phyloP scores from a whole-genome alignment of 495 filamentous ascomycete genomes.

The Extremus antarcticus region DNA sequence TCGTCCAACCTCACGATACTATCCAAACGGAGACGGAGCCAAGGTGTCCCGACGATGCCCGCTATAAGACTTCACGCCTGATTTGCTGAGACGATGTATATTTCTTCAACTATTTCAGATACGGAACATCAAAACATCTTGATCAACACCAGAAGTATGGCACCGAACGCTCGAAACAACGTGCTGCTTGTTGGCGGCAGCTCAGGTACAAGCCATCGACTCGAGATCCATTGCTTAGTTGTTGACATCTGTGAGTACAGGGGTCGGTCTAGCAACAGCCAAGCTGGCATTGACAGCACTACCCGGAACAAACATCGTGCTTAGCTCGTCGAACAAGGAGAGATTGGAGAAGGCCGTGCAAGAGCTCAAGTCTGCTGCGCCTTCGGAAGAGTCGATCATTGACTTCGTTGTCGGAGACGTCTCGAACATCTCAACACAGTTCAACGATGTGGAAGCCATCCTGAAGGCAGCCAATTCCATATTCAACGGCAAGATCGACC shows the following conservation, averaged over 20 bases:
- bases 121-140: no score
- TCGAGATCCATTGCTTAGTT: not conserved
- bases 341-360: not conserved
- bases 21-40: no score
- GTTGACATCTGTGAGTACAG: not conserved
- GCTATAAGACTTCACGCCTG: no score
- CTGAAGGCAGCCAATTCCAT: not conserved
- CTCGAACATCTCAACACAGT: not conserved
- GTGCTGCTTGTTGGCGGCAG: not conserved
- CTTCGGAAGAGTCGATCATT: not conserved
- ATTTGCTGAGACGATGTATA: no score
- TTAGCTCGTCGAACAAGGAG: not conserved
- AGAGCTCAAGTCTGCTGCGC: not conserved
- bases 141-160: no score
- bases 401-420: not conserved
- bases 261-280: not conserved
- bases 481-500: not conserved
- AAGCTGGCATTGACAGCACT: not conserved
- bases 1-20: no score
- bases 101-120: no score
- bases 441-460: not conserved
- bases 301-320: not conserved
- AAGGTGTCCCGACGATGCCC: no score
- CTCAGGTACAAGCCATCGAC: not conserved
- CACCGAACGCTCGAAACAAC: not conserved